These are phyloP conservation scores for Litsea cubeba DNA, from an alignment of 164 flowering plant species.

Conservation along the genomic window DNA sequence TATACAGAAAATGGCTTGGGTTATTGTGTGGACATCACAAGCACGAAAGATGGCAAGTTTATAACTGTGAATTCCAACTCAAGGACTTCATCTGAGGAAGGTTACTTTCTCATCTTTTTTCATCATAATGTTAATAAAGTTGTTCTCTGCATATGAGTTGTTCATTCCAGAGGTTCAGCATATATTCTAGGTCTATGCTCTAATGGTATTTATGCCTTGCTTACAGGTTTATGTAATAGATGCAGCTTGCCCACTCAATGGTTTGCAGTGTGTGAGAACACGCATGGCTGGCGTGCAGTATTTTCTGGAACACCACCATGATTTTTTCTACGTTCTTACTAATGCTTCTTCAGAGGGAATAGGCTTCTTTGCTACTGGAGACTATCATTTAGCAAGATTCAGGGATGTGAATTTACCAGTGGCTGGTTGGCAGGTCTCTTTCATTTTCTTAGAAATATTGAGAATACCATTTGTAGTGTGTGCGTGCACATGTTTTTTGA, in stretches of 20 bases:
- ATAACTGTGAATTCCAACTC: constrained; percentile 92
- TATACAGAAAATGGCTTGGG: constrained; percentile 62
- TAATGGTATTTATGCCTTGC: not conserved
- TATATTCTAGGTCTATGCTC: not conserved
- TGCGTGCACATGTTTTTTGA: not conserved
- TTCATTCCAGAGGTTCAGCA: not conserved
- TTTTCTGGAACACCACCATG: constrained; percentile 87
- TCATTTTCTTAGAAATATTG: constrained; percentile 6
- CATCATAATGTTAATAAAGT: not conserved
- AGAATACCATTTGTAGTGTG: not conserved
- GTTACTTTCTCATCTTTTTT: constrained; percentile 27
- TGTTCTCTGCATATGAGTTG: not conserved
- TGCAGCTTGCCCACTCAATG: constrained; percentile 44
- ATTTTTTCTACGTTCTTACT: constrained; percentile 74
- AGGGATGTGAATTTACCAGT: constrained; percentile 38
- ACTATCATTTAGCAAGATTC: constrained; percentile 61
- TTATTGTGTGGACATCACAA: constrained; percentile 84
- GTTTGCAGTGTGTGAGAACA: constrained; percentile 45
- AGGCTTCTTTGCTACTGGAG: constrained; percentile 17
- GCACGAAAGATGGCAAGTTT: constrained; percentile 92
- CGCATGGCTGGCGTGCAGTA: constrained; percentile 65
- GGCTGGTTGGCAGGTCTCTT: constrained; percentile 63
- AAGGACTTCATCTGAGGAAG: constrained; percentile 97
- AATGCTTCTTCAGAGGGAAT: constrained; percentile 32
- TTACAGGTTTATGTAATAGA: constrained; percentile 74